Percentiles rank a stretch among this genome's conserved stretches.
phyloP scores from a whole-genome alignment of 139 green algal genomes.

The Chlamydomonas incerta region DNA sequence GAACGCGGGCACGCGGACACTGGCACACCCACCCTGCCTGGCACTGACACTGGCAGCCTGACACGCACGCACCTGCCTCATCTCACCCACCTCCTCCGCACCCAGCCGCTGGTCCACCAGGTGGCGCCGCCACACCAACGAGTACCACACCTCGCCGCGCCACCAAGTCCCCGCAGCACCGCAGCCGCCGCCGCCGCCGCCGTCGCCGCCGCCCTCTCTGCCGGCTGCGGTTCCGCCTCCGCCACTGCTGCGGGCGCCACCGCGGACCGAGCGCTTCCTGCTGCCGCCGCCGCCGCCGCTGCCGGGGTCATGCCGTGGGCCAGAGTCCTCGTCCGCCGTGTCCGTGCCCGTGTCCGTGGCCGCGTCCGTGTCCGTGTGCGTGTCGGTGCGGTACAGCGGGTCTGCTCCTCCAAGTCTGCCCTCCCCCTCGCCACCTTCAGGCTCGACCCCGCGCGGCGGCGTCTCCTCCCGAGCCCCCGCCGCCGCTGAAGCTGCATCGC shows the following conservation, averaged over 20 bases:
- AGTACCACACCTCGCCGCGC: constrained; percentile 40
- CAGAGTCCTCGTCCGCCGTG: no score
- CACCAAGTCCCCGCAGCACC: constrained; percentile 3
- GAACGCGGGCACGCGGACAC: no score
- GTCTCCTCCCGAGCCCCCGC: no score
- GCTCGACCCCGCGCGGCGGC: no score
- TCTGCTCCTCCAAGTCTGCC: no score
- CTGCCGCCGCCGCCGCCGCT: neutral
- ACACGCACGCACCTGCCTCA: constrained; percentile 21
- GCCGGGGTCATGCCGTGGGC: neutral
- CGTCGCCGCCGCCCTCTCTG: neutral
- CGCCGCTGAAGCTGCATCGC: no score
- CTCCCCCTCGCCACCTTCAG: no score
- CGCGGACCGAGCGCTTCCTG: neutral
- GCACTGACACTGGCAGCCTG: no score
- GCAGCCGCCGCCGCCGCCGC: constrained; percentile 11
- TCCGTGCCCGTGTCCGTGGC: no score
- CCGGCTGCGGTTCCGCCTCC: neutral
- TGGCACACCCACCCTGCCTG: no score
- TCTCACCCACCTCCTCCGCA: constrained; percentile 39
- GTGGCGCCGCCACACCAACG: constrained; percentile 30
- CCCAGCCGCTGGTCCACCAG: constrained; percentile 1
- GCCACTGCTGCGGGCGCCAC: neutral
- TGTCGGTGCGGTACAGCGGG: no score
- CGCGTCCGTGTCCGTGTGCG: no score